Base-by-base conservation (phyloP, 1,284 basidiomycete genomes). In the Leccinum holopus region DNA sequence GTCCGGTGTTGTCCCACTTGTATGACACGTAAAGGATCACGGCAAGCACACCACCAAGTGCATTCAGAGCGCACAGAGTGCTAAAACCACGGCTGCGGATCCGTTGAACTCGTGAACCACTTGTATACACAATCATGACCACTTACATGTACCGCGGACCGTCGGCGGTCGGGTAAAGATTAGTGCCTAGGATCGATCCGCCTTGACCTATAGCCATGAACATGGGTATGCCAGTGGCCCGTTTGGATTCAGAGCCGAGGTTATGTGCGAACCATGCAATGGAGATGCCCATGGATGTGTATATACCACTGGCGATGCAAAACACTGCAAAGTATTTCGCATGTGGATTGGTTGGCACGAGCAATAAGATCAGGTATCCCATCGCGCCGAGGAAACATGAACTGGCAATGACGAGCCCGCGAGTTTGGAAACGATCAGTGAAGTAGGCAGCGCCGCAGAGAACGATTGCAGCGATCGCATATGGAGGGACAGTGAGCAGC, bases 191-290 rank as follows among this genome's bases (percentile, higher is more conserved):
- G 44, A 91, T 75, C 63, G 87, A 89, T 25, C 89, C 89, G 62
- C 87, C 85, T 70, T 91, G 89, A 1, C 89, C 89, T 52, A 91
- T 91, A 3, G 87, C 84, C 86, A 90, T 90, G 72, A 90, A 91
- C 75, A 89, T 81, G 2, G 90, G 88, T 35, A 90, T 87, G 0
- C 90, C 90, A 0, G 88, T 84, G 0, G 90, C 88, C 61, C 85
- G 85, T 76, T 91, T 91, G 1, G 87, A 87, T 70, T 92, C 90
- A 0, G 89, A 91, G 2, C 88, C 89, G 2, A 91, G 80, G 66
- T 91, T 91, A 67, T 91, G 88, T 1, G 87, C 83, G 86, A 87
- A 90, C 89, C 88, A 91, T 5, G 87, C 87, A 60, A 91, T 86
- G 35, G 84, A 81, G 12, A 90, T 75, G 0, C 87, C 88, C 66